These are phyloP conservation scores for Ceriops tagal DNA, from an alignment of 345 rosid species.

Conservation along the genomic window DNA sequence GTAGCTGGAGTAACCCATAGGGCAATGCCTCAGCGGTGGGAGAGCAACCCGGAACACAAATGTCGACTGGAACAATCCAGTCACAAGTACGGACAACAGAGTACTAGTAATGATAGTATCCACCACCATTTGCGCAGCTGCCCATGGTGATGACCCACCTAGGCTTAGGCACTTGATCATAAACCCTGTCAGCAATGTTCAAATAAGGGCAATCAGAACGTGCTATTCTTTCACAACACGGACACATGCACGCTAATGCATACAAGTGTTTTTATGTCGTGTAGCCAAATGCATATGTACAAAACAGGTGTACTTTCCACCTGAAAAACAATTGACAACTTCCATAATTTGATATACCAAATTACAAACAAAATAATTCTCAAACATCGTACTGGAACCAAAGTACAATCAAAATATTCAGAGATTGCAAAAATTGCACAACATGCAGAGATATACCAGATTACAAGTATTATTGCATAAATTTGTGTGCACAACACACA, in stretches of 20 bases:
- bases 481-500: too few relatives aligned
- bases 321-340: too few relatives aligned
- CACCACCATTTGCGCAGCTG: slow-evolving; percentile 98
- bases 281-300: too few relatives aligned
- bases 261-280: neutral
- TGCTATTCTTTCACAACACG: neutral
- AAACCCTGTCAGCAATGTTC: slow-evolving; percentile 56
- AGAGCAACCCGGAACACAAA: slow-evolving; percentile 95
- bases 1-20: slow-evolving; percentile 88
- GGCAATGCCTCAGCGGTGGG: slow-evolving; percentile 96
- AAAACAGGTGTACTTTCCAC: too few relatives aligned
- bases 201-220: neutral
- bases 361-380: too few relatives aligned
- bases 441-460: too few relatives aligned
- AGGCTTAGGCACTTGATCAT: slow-evolving; percentile 98
- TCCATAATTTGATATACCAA: too few relatives aligned
- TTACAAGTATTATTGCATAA: too few relatives aligned
- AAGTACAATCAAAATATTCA: too few relatives aligned
- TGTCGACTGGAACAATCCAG: slow-evolving; percentile 95
- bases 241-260: neutral
- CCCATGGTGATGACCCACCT: slow-evolving; percentile 99
- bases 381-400: too few relatives aligned
- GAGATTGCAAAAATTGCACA: too few relatives aligned
- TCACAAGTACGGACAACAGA: slow-evolving; percentile 95
- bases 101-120: slow-evolving; percentile 98